Evolutionary conservation across 192 early-diverging fungal genomes (phyloP), one percentile per base, ranked within the genome.

Genomic region (Blastocladiella britannica): DNA sequence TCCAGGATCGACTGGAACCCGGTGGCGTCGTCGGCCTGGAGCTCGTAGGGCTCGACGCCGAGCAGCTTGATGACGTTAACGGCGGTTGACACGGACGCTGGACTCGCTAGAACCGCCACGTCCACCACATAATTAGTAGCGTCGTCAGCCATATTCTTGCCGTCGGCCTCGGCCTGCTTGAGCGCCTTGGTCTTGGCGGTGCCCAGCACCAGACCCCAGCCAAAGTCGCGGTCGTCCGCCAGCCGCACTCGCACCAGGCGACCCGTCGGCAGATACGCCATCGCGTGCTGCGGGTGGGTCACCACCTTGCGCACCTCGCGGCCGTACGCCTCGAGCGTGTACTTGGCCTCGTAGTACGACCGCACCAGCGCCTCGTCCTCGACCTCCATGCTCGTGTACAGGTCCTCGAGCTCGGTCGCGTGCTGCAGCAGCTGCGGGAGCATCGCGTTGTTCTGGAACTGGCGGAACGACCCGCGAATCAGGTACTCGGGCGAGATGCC

Each of bases 401-500:
- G 61, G 0, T 62, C 58, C 55, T 85, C 77, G 53, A 81, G 58
- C 26, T 74, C 60, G 4, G 64, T 57, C 12, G 62, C 59, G 22
- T 62, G 57, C 51, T 63, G 37, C 69, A 86, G 74, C 28, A 88
- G 70, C 47, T 74, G 72, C 7, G 94, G 91, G 24, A 97, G 73
- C 58, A 80, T 75, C 6, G 88, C 72, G 24, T 80, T 74, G 52
- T 87, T 88, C 70, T 95, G 91, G 72, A 88, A 91, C 62, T 93
- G 89, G 67, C 81, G 81, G 71, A 97, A 97, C 63, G 83, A 86
- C 26, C 79, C 69, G 67, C 91, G 82, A 3, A 97, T 71, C 82
- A 97, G 93, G 51, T 73, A 87, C 67, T 97, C 91, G 15, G 87
- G 83, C 53, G 79, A 88, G 29, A 95, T 77, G 7, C 87, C 90